phyloP scores from a whole-genome alignment of 306 rosid species.

The Oemleria cerasiformis region DNA sequence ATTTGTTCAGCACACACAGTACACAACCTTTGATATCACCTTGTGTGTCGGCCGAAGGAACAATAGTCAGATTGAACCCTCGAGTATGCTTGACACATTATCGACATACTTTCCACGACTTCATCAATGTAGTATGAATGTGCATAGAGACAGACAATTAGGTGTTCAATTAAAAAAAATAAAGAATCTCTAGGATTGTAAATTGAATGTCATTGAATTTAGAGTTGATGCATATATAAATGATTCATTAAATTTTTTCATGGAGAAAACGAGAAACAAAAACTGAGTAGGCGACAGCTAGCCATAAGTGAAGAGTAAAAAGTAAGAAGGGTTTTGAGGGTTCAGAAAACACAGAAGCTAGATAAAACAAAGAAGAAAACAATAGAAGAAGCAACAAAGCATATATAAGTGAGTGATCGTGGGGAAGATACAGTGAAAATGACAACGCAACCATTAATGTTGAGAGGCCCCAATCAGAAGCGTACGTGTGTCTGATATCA shows the following conservation, averaged over 20 bases:
- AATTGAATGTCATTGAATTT: too few species aligned
- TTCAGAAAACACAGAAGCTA: neutral
- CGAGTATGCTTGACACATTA: too few species aligned
- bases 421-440: neutral
- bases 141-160: too few species aligned
- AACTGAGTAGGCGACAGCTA: neutral
- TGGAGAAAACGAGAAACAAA: neutral
- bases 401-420: constrained; percentile 1
- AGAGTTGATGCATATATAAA: neutral
- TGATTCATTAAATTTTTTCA: too few species aligned
- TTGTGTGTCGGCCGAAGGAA: too few species aligned
- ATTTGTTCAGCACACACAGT: too few species aligned
- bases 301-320: neutral
- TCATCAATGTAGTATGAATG: too few species aligned
- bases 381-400: neutral
- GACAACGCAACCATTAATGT: neutral
- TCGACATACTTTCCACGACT: too few species aligned
- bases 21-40: too few species aligned
- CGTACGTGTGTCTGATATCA: constrained; percentile 3
- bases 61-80: too few species aligned
- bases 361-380: constrained; percentile 7
- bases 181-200: too few species aligned
- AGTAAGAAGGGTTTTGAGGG: neutral
- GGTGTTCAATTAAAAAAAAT: too few species aligned
- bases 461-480: neutral